Evolutionary conservation across 1,284 basidiomycete species (phyloP).

Genomic region (Melampsora americana): DNA sequence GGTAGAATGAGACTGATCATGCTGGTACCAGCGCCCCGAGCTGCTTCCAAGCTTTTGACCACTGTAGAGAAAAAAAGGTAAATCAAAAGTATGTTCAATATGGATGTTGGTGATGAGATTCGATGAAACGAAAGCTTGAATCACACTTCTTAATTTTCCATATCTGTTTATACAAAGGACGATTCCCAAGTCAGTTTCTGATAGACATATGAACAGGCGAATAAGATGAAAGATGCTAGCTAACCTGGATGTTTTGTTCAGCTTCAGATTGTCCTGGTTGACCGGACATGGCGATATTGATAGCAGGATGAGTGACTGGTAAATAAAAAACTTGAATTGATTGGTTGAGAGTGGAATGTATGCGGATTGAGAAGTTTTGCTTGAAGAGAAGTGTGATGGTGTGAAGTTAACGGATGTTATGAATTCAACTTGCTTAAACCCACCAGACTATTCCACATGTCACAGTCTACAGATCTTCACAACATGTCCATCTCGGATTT

Average conservation of each 20-base stretch:
- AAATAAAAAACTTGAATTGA: no score
- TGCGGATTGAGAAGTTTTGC: no score
- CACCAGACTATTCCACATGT: no score
- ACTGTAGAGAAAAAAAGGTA: slow-evolving; percentile 54
- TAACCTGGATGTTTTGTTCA: slow-evolving; percentile 43
- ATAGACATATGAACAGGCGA: not conserved
- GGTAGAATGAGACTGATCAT: slow-evolving; percentile 95
- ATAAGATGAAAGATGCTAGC: not conserved
- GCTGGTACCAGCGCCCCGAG: slow-evolving; percentile 93
- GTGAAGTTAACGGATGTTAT: no score
- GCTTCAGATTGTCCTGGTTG: slow-evolving; percentile 35
- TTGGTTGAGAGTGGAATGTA: no score
- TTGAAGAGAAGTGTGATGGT: no score
- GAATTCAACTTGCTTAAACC: slow-evolving; percentile 18
- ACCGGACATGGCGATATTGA: slow-evolving; percentile 24
- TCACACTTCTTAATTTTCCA: slow-evolving; percentile 90
- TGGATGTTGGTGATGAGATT: not conserved
- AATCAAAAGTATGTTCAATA: not conserved
- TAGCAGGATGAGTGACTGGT: no score
- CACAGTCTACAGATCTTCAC: no score
- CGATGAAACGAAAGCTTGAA: slow-evolving; percentile 50
- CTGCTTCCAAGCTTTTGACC: slow-evolving; percentile 86
- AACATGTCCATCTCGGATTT: no score
- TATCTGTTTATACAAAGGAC: slow-evolving; percentile 52
- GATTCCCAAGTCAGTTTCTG: not conserved